Conservation (phyloP, 2,329 filamentous ascomycete genomes). For the Chrysoporthe deuterocubensis region DNA sequence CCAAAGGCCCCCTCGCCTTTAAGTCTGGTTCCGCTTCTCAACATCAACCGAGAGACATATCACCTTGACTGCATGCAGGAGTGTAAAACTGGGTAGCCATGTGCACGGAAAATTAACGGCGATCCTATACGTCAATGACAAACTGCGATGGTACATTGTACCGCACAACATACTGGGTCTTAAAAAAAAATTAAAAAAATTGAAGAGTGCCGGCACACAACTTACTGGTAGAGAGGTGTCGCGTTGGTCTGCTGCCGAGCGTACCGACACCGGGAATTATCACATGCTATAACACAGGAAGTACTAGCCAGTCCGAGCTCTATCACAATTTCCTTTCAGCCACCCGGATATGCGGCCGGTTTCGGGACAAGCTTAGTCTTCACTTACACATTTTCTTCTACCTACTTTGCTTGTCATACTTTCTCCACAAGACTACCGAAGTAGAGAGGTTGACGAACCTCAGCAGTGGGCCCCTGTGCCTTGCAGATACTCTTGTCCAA, state of each 20-base stretch:
- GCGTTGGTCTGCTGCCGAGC: background rate
- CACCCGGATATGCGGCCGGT: background rate
- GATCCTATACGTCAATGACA: no score
- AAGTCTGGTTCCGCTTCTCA: background rate
- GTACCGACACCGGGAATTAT: background rate
- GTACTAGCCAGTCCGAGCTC: background rate
- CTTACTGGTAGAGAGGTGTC: no score
- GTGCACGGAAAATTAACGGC: background rate
- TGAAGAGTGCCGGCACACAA: no score
- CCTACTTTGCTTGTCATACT: background rate
- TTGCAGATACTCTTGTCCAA: conserved; percentile 23
- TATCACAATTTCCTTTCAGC: background rate
- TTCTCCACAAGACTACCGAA: background rate
- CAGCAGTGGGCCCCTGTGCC: conserved; percentile 8
- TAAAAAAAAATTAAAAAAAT: no score
- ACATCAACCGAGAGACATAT: background rate
- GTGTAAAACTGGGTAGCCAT: background rate
- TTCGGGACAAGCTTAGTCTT: background rate
- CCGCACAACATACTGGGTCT: background rate
- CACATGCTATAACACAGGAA: background rate
- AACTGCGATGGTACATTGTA: background rate
- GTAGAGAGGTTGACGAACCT: background rate
- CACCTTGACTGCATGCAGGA: background rate
- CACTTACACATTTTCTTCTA: background rate
- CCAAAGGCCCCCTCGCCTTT: no score